Base-by-base conservation (phyloP, 306 rosid species). In the Senna tora region DNA sequence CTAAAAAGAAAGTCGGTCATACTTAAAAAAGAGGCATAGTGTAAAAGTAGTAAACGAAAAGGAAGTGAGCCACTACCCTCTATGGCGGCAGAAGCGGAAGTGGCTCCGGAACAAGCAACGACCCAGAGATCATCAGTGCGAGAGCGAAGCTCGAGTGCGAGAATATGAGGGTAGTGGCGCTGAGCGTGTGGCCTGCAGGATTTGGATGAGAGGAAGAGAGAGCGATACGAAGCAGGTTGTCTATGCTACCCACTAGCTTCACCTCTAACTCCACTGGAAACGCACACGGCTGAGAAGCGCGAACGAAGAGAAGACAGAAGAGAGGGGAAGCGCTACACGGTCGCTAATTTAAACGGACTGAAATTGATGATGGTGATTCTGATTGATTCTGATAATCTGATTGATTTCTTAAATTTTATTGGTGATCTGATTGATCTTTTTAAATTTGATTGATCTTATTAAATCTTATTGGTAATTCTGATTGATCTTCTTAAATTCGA, bases 91-190 rank as follows among this genome's bases (percentile, higher is more conserved):
- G 90, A 87, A 67, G 87, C 9, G 0, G 98, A 91, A 9, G 95
- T 79, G 77, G 92, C 98, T 41, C 97, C 98, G 33, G 98, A 89
- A 97, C 98, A 93, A 43, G 98, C 85, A 65, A 91, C 88, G 65
- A 77, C 73, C 96, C 96, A 91, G 42, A 67, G 65, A 51, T 71
- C 78, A 59, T 73, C 64, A 13, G 81, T 32, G 34, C 67, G 76
- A n/a, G n/a, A n/a, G n/a, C n/a, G n/a, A n/a, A n/a, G n/a, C n/a
- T n/a, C n/a, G n/a, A n/a, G n/a, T n/a, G n/a, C n/a, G n/a, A 93
- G 89, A 28, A 90, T 45, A 5, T 70, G 79, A 53, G 93, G 83
- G 61, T n/a, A 82, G 85, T 0, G 52, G 69, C 10, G 65, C 15
- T 9, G 87, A 84, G 69, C 78, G 82, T 1, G 76, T 78, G 52